Base-by-base conservation (phyloP, 2,329 filamentous ascomycete species). In the Fusarium brevicatenulatum region DNA sequence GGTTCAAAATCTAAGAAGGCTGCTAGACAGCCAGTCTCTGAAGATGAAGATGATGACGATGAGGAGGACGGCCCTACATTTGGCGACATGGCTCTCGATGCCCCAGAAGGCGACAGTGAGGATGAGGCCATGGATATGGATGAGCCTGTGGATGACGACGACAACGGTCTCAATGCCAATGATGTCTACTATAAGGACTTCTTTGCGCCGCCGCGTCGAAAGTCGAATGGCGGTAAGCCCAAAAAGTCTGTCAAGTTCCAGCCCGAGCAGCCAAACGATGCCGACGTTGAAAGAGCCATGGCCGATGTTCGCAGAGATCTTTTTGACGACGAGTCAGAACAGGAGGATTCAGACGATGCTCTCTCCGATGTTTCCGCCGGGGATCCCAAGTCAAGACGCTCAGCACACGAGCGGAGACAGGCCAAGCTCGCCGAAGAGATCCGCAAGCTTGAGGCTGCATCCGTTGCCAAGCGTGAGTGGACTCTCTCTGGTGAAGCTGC, bases 181-280 rank as follows among this genome's bases (percentile, higher is more conserved):
- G 92, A 95, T 70, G 87, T 98, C 77, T 94, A 92, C 83, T 98
- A 97, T 82, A 91, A 92, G 69, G 95, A 98, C 81, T 98, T 98
- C 84, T 98, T 98, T 78, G 94, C 93, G 15, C 95, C 95, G 16
- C 95, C 95, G 19, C 88, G 92, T 25, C 90, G 89, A 76, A 97
- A 96, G 70, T 87, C 86, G 64, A 90, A 87, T 76, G 83, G 80
- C 64, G 82, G 79, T 74, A 89, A 83, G 77, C 81, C 80, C 61
- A 85, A 83, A 72, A 83, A 85, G 59, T 78, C 80, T 15, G 83
- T 81, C 56, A 81, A 77, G 36, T 82, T 81, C 70, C 79, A 80
- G 62, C 80, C 90, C 13, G 76, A 80, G 77, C 71, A 81, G 71
- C 84, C 91, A 9, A 84, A 88, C 15, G 88, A 91, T 34, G 88